phyloP scores from a whole-genome alignment of 129 eudicot species.

The Calendula officinalis region DNA sequence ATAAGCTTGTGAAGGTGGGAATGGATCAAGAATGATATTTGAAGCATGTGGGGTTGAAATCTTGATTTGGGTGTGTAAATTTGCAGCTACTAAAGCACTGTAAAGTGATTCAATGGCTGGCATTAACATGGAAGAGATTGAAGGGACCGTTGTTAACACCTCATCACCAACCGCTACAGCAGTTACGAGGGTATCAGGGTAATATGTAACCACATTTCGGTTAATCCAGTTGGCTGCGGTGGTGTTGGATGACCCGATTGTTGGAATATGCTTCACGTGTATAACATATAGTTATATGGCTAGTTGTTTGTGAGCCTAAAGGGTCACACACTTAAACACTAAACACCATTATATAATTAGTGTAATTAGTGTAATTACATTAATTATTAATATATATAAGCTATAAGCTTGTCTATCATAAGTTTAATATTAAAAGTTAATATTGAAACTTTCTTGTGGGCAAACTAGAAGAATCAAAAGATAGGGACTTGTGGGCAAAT shows the following conservation, averaged over 20 bases:
- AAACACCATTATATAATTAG: too few relatives aligned
- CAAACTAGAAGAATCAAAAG: too few relatives aligned
- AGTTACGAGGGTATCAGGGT: constrained; percentile 72
- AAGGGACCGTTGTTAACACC: constrained; percentile 70
- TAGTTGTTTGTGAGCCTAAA: too few relatives aligned
- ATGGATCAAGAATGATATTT: constrained; percentile 75
- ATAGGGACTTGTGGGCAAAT: too few relatives aligned
- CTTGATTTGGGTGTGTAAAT: constrained; percentile 75
- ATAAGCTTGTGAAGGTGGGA: constrained; percentile 98
- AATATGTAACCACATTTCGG: constrained; percentile 70
- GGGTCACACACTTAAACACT: too few relatives aligned
- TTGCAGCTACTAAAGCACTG: constrained; percentile 77
- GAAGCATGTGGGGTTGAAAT: constrained; percentile 88
- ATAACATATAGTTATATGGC: too few relatives aligned
- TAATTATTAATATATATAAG: too few relatives aligned
- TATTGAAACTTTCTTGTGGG: too few relatives aligned
- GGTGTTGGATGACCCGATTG: constrained; percentile 79
- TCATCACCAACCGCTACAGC: constrained; percentile 84
- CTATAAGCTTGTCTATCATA: too few relatives aligned
- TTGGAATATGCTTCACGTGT: too few relatives aligned
- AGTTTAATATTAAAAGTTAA: too few relatives aligned
- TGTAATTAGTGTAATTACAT: too few relatives aligned
- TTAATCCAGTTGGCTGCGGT: constrained; percentile 91
- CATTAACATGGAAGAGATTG: constrained; percentile 60
- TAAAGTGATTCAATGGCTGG: constrained; percentile 90